phyloP scores from a whole-genome alignment of 352 stramenopile genomes.

The Phytophthora pinifolia region DNA sequence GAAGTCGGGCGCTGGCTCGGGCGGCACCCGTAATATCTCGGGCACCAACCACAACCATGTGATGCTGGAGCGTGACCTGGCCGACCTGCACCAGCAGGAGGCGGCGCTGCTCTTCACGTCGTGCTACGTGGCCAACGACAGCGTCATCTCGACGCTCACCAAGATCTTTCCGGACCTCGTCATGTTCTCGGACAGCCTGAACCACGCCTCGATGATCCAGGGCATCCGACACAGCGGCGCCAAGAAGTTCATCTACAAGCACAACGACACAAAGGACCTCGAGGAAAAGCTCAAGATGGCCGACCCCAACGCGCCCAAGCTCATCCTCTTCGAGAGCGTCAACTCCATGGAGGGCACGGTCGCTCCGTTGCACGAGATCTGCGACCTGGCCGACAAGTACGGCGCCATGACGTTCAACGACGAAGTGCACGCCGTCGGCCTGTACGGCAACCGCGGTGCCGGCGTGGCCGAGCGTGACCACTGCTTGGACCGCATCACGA shows the following conservation, averaged over 20 bases:
- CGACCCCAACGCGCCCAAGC: slow-evolving; percentile 76
- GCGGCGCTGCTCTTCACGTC: slow-evolving; percentile 86
- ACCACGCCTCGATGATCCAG: slow-evolving; percentile 91
- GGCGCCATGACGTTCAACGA: slow-evolving; percentile 92
- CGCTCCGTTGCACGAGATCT: slow-evolving; percentile 84
- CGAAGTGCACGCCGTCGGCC: slow-evolving; percentile 88
- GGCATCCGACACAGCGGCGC: slow-evolving; percentile 79
- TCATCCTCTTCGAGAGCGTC: slow-evolving; percentile 87
- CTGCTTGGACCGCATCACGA: slow-evolving; percentile 84
- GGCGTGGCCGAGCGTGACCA: slow-evolving; percentile 88
- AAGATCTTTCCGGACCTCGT: slow-evolving; percentile 91
- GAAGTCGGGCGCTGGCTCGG: slow-evolving; percentile 79
- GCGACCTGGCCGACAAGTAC: slow-evolving; percentile 89
- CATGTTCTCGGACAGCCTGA: slow-evolving; percentile 90
- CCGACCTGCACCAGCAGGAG: slow-evolving; percentile 88
- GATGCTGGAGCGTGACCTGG: slow-evolving; percentile 79
- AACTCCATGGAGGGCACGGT: slow-evolving; percentile 90
- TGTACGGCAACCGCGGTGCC: slow-evolving; percentile 87
- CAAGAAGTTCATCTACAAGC: slow-evolving; percentile 86
- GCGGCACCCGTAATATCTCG: slow-evolving; percentile 90
- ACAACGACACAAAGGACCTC: slow-evolving; percentile 83
- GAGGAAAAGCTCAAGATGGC: slow-evolving; percentile 73
- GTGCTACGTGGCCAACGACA: slow-evolving; percentile 92
- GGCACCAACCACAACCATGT: slow-evolving; percentile 93
- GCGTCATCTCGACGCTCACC: slow-evolving; percentile 82